Base-by-base conservation (phyloP, 805 yeast species). In the Spencermartinsiella europaea region DNA sequence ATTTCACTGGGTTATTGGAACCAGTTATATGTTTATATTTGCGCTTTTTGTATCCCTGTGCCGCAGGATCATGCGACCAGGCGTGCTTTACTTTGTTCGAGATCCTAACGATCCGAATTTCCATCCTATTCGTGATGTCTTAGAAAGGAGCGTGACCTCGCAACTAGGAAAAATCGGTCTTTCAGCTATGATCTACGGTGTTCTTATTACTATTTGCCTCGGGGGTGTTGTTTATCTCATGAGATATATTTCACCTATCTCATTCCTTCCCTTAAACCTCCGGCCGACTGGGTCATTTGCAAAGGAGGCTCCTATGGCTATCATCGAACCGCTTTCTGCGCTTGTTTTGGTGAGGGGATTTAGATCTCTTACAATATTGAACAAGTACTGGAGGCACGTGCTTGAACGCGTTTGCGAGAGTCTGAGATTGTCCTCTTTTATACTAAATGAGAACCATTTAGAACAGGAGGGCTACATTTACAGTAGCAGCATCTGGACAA, bases 91-190 rank as follows among this genome's bases (percentile, higher is more conserved):
- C 63, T 93, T 93, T 68, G 85, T 93, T 50, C 76, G 96, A 56
- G 88, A 95, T 19, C 96, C 96, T 3, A 96, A 89, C 56, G 97
- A 93, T 61, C 96, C 95, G 34, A 84, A 86, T 56, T 81, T 88
- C 39, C 79, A 91, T 54, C 76, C 93, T 10, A 75, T 91, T 36
- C 91, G 88, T 54, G 96, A 90, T 61, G 93, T 95, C 1, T 65
- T 93, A 44, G 83, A 85, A 48, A 80, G 85, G 54, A 85, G 96
- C 0, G 75, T 91, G 57, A 52, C 65, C 5, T 68, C 83, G 39
- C 97, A 93, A 61, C 51, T 90, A 19, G 79, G 83, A 22, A 73
- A 95, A 52, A 81, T 90, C 25, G 72, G 73, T 2, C 65, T 87
- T 21, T 84, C 95, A 22, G 91, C 81, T 16, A 70, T 78, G 38